phyloP scores from a whole-genome alignment of 2,329 filamentous ascomycete genomes.

The Myriosclerotinia duriaeana region DNA sequence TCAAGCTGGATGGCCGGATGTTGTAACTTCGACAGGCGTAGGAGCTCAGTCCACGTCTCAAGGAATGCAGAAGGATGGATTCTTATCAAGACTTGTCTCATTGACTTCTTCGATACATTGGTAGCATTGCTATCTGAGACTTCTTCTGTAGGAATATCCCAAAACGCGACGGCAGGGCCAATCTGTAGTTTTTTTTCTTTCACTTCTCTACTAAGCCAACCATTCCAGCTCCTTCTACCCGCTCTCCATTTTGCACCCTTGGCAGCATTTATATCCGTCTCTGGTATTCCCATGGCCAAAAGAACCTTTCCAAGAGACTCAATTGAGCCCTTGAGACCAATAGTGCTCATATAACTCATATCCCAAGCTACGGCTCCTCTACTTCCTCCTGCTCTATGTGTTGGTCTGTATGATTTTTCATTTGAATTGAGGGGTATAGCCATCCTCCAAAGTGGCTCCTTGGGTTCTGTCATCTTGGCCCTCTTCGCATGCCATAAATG shows the following conservation, averaged over 20 bases:
- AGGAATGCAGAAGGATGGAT: conserved; percentile 80
- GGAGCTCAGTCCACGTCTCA: conserved; percentile 61
- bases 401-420: conserved; percentile 84
- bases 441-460: conserved; percentile 84
- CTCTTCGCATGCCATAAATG: conserved; percentile 93
- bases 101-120: conserved; percentile 42
- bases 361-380: conserved; percentile 87
- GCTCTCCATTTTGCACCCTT: conserved; percentile 70
- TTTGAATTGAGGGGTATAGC: conserved; percentile 81
- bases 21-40: conserved; percentile 58
- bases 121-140: conserved; percentile 28
- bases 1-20: conserved; percentile 62
- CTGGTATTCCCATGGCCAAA: conserved; percentile 60
- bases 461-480: conserved; percentile 80
- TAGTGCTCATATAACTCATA: conserved; percentile 88
- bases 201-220: conserved; percentile 58
- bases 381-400: conserved; percentile 74
- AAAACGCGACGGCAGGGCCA: conserved; percentile 71
- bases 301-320: conserved; percentile 66
- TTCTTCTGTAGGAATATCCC: conserved; percentile 52
- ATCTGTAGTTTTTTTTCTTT: conserved; percentile 58
- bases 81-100: conserved; percentile 61
- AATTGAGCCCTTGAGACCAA: conserved; percentile 69
- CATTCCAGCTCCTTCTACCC: conserved; percentile 57
- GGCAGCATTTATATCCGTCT: conserved; percentile 60